A percentile compares a stretch with the other conserved stretches of the same genome.
These are phyloP conservation scores for Abelmoschus esculentus DNA, from an alignment of 345 rosid species.

Conservation along the genomic window DNA sequence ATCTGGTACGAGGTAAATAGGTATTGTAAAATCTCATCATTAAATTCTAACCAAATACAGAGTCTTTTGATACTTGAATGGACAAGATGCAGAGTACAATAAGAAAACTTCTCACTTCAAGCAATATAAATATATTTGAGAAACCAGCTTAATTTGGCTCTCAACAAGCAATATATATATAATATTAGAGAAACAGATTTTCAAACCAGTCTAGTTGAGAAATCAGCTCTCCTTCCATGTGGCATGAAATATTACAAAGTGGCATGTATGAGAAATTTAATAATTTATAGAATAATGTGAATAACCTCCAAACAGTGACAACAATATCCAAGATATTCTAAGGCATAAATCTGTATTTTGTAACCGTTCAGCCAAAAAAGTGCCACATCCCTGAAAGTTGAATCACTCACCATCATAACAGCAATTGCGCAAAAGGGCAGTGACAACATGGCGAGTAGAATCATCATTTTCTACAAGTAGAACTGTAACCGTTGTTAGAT, in stretches of 20 bases:
- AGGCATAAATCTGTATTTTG: background rate
- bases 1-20: background rate
- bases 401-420: conserved; percentile 59
- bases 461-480: conserved; percentile 73
- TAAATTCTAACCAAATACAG: background rate
- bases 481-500: conserved; percentile 54
- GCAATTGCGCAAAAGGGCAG: conserved; percentile 79
- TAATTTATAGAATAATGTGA: background rate
- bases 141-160: background rate
- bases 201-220: background rate
- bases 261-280: background rate
- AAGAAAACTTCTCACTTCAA: background rate
- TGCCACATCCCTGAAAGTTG: background rate
- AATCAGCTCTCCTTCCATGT: background rate
- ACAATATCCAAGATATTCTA: background rate
- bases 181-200: background rate
- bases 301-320: background rate
- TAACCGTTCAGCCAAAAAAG: background rate
- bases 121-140: background rate
- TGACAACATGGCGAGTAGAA: conserved; percentile 70
- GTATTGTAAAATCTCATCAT: background rate
- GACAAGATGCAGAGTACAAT: background rate
- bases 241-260: background rate
- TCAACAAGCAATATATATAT: background rate
- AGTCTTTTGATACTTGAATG: background rate